phyloP scores from a whole-genome alignment of 768 basidiomycete genomes.

The Leccinum ochraceum region DNA sequence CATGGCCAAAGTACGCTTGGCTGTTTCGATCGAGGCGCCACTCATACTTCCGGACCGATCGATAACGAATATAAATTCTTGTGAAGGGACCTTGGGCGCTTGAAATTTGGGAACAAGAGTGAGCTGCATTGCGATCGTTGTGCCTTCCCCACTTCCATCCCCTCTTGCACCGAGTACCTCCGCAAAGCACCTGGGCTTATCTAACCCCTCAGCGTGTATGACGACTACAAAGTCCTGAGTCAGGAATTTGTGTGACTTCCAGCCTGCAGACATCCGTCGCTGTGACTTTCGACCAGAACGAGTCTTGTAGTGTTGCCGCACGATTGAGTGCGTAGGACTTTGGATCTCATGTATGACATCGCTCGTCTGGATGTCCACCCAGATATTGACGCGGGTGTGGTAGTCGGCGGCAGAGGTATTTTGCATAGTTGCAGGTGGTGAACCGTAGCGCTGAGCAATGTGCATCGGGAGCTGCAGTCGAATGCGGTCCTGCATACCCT shows the following conservation, averaged over 20 bases:
- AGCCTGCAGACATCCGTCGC: constrained; percentile 41
- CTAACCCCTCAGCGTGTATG: constrained; percentile 49
- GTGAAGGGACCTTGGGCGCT: constrained; percentile 41
- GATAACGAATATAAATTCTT: constrained; percentile 63
- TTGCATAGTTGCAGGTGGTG: constrained; percentile 39
- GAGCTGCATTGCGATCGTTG: constrained; percentile 51
- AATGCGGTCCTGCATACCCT: constrained; percentile 47
- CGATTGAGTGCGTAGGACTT: constrained; percentile 49
- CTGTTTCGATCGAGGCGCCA: constrained; percentile 42
- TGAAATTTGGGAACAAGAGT: constrained; percentile 55
- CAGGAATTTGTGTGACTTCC: constrained; percentile 44
- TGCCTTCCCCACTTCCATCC: neutral
- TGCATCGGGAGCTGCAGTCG: constrained; percentile 55
- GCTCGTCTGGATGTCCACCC: constrained; percentile 49
- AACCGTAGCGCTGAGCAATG: constrained; percentile 55
- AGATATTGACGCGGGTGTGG: constrained; percentile 42
- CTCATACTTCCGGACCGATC: constrained; percentile 61
- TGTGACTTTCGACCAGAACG: constrained; percentile 37
- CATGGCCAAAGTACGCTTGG: constrained; percentile 51
- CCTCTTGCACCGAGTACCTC: constrained; percentile 37
- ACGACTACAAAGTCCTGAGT: constrained; percentile 52
- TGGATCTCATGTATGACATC: constrained; percentile 41
- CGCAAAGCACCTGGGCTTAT: constrained; percentile 57
- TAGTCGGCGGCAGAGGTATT: constrained; percentile 30
- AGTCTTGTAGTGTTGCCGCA: constrained; percentile 35